These are phyloP conservation scores for Pyrenophora graminea DNA, from an alignment of 2,329 filamentous ascomycete genomes.

Conservation along the genomic window DNA sequence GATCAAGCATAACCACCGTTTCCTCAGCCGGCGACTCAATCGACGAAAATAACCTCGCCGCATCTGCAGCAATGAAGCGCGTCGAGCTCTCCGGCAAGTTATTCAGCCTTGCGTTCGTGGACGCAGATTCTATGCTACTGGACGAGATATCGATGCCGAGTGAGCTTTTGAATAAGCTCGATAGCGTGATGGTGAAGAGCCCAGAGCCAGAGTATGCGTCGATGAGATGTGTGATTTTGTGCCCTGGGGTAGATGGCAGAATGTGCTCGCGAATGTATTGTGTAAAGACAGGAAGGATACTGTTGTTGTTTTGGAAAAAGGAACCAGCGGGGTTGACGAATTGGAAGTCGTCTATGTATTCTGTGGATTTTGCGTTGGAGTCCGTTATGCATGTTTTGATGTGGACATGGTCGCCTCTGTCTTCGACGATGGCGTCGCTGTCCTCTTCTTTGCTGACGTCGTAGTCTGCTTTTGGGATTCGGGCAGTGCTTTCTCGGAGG, in stretches of 20 bases:
- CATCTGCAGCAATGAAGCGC: conserved; percentile 87
- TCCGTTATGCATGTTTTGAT: conserved; percentile 89
- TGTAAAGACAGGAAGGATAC: conserved; percentile 85
- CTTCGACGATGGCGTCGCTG: conserved; percentile 55
- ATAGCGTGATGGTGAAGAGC: conserved; percentile 94
- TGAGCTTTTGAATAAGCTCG: conserved; percentile 75
- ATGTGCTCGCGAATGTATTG: conserved; percentile 82
- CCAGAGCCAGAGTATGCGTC: conserved; percentile 98
- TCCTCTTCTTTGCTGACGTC: conserved; percentile 31
- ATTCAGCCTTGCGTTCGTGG: conserved; percentile 78
- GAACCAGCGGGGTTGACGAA: conserved; percentile 91
- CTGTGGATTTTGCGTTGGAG: conserved; percentile 77
- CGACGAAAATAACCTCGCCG: conserved; percentile 76
- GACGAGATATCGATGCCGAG: conserved; percentile 89
- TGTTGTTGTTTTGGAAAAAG: conserved; percentile 99
- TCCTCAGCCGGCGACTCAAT: conserved; percentile 75
- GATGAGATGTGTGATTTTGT: conserved; percentile 77
- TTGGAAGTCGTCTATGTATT: conserved; percentile 82
- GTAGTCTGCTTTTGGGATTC: conserved; percentile 58
- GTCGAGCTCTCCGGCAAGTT: conserved; percentile 69
- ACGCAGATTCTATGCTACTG: conserved; percentile 77
- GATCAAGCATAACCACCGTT: conserved; percentile 93
- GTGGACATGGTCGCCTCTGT: conserved; percentile 67
- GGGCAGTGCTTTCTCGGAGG: conserved; percentile 79
- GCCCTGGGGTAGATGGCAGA: conserved; percentile 54